phyloP scores from a whole-genome alignment of 2,329 filamentous ascomycete species.

The Diaporthe destruens region DNA sequence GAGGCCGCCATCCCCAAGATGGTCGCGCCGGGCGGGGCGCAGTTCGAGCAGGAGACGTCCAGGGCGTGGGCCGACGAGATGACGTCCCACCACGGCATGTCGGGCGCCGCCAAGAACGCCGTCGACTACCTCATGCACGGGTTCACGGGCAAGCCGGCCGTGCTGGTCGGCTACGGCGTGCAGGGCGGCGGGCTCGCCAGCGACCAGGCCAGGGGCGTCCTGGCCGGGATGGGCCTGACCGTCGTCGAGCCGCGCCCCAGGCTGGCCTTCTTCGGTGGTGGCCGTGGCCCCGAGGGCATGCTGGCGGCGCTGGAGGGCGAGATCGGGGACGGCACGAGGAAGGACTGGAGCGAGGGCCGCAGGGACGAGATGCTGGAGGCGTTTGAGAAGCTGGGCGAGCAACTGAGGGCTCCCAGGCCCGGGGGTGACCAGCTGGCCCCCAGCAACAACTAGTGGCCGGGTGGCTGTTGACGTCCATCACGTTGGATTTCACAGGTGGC shows the following conservation, averaged over 20 bases:
- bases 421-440: constrained; percentile 2
- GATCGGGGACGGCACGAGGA: constrained; percentile 23
- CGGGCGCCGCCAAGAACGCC: constrained; percentile 70
- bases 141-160: constrained; percentile 67
- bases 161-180: constrained; percentile 67
- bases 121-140: constrained; percentile 72
- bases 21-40: constrained; percentile 51
- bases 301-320: constrained; percentile 25
- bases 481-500: not conserved
- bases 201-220: constrained; percentile 46
- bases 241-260: constrained; percentile 40
- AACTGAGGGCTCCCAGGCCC: constrained; percentile 11
- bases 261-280: constrained; percentile 28
- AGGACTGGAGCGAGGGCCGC: constrained; percentile 30
- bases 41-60: constrained; percentile 57
- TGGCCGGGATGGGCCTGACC: constrained; percentile 41
- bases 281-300: constrained; percentile 9
- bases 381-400: constrained; percentile 12
- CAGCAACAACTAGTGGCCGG: not conserved
- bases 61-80: constrained; percentile 61
- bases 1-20: constrained; percentile 11
- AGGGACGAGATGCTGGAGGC: constrained; percentile 33
- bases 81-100: constrained; percentile 59
- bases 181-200: constrained; percentile 44
- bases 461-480: not conserved